Percentiles rank a stretch among this genome's conserved stretches.
These are phyloP conservation scores for Prinsepia uniflora DNA, from an alignment of 306 rosid species.

Conservation along the genomic window DNA sequence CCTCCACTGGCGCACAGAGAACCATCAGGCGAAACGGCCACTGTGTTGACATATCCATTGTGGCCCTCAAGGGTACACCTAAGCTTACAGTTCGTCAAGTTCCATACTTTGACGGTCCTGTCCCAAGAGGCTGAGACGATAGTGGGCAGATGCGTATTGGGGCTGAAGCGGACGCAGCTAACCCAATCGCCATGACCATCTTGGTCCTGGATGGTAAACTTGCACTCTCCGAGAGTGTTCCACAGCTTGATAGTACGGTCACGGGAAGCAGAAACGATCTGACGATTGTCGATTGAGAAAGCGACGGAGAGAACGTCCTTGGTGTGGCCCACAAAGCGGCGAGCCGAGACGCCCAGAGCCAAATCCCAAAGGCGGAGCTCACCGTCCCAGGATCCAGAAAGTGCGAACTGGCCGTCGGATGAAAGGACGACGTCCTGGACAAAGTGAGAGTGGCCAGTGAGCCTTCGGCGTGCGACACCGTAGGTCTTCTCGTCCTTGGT, in stretches of 20 bases:
- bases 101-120: conserved; percentile 80
- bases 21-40: conserved; percentile 96
- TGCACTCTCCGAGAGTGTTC: conserved; percentile 97
- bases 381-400: conserved; percentile 99
- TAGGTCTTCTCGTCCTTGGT: conserved; percentile 86
- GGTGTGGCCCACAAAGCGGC: conserved; percentile 91
- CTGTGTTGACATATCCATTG: conserved; percentile 79
- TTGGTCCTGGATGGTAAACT: conserved; percentile 74
- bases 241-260: conserved; percentile 95
- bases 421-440: conserved; percentile 94
- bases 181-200: conserved; percentile 92
- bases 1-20: conserved; percentile 94
- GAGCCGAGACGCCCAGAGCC: conserved; percentile 68
- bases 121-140: conserved; percentile 86
- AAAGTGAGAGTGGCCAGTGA: conserved; percentile 86
- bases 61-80: conserved; percentile 71
- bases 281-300: conserved; percentile 91
- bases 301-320: conserved; percentile 95
- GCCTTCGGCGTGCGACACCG: conserved; percentile 93
- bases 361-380: conserved; percentile 99
- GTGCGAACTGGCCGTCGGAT: conserved; percentile 95
- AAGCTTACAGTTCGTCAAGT: conserved; percentile 77
- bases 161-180: conserved; percentile 82
- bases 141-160: conserved; percentile 60
- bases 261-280: conserved; percentile 96